Evolutionary conservation across 768 basidiomycete species (phyloP).

Genomic region (Boletus eberwhitei): DNA sequence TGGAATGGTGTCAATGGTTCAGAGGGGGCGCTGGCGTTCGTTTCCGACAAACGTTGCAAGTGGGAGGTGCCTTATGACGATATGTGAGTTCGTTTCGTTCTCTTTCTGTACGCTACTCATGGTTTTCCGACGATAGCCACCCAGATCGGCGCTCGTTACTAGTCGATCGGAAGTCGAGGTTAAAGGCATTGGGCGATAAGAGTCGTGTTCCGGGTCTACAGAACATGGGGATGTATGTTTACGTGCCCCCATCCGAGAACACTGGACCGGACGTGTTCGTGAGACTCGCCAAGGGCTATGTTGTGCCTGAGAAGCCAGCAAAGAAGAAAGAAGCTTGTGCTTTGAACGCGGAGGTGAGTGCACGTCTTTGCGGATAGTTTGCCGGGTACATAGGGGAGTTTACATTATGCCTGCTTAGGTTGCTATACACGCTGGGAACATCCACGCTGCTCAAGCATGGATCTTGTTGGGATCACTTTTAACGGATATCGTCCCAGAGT

Average conservation of each 20-base stretch:
- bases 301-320: conserved; percentile 43
- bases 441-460: conserved; percentile 65
- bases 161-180: conserved; percentile 32
- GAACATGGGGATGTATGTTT: conserved; percentile 50
- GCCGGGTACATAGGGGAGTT: neutral
- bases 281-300: conserved; percentile 61
- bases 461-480: conserved; percentile 57
- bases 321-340: conserved; percentile 44
- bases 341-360: conserved; percentile 55
- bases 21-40: conserved; percentile 62
- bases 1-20: conserved; percentile 50
- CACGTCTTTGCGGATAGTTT: neutral
- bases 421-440: conserved; percentile 57
- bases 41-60: conserved; percentile 45
- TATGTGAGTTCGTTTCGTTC: conserved; percentile 44
- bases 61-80: conserved; percentile 83
- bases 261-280: conserved; percentile 42
- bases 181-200: conserved; percentile 61
- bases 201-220: conserved; percentile 51
- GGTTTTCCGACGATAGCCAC: conserved; percentile 28
- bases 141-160: conserved; percentile 29
- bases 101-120: neutral
- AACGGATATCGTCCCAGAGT: conserved; percentile 43
- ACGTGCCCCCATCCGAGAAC: conserved; percentile 11
- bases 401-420: conserved; percentile 33